Evolutionary conservation across 805 yeast genomes (phyloP), one percentile per base, ranked within the genome.

Genomic region (Saturnispora zaruensis): DNA sequence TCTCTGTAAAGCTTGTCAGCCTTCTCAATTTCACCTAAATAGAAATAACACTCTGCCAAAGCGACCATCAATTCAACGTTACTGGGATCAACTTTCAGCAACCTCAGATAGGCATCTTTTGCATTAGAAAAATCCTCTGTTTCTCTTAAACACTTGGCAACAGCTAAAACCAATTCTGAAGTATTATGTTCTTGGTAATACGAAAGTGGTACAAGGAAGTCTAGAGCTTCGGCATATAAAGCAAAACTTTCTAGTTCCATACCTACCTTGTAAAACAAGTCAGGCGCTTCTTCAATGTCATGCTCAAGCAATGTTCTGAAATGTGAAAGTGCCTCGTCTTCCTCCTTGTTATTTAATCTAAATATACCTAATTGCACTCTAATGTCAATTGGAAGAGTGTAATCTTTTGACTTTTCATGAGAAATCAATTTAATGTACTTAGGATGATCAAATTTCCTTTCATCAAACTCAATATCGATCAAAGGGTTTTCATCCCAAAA

Each of bases 391-490:
- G 98, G 98, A 20, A 93, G 66, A 7, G 73, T 65, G 56, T 66
- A 78, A 57, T 72, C 72, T 34, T 66, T 55, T 50, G 69, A 64
- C 4, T 66, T 62, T 49, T 75, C 76, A 43, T 66, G 66, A 11
- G 60, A 61, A 1, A 73, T 57, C 24, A 78, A 55, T 1, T 71
- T 64, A 46, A 70, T 72, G 56, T 64, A 78, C 44, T 69, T 70
- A 8, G 68, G 64, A 55, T 73, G 72, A 41, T 73, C 75, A 34
- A 68, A 65, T 54, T 95, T 69, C 60, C 95, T 73, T 23, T 72
- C 77, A 63, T 91, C 97, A 66, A 84, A 91, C 65, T 91, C 98
- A 0, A 86, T 69, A 63, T 91, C 98, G 54, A 81, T 82, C 14
- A 67, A 69, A 0, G 52, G 5, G 3, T 59, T 61, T 47, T 78